Base-by-base conservation (phyloP, 495 filamentous ascomycete genomes). In the Pseudotulostoma volvatum region DNA sequence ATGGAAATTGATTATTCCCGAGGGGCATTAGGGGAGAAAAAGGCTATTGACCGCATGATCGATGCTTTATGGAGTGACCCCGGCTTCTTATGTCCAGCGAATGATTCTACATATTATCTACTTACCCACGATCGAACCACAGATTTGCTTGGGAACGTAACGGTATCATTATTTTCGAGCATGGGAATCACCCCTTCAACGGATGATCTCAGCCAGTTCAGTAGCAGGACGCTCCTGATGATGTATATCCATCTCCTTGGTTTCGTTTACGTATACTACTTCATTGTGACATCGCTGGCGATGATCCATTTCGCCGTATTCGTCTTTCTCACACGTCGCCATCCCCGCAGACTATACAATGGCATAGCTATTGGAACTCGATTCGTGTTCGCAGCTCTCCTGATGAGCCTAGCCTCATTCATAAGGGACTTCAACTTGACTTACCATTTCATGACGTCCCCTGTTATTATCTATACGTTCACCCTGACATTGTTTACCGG, bases 261-360 rank as follows among this genome's bases (percentile, higher is more conserved):
- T 7, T 61, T 65, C 40, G 59, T 63, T 4, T 65, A 59, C 40
- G 46, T 57, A n/a, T 65, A 60, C 33, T 65, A 56, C 39, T 65
- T 65, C 33, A 37, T 49, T 14, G 58, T 55, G 14, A 55, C 60
- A 9, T 54, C 55, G 30, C 19, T 62, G 19, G 48, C 53, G 5
- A 61, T 61, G 56, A 43, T 48, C 13, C 42, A 60, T 18, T 59
- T 65, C 36, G 54, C 51, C 7, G 46, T 48, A 8, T 63, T 65
- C 42, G 40, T 49, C 1, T 13, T 41, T 0, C 39, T 65, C 11
- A 44, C 47, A 1, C 48, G 40, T 34, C 58, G 53, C n/a, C 56
- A 60, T 40, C 36, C 48, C 5, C 36, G 36, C 20, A 32, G 15
- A 5, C 28, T 50, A 11, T 43, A 49, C 21, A 45, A 47, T 5